Evolutionary conservation across 225 moss, liverwort and hornwort genomes (phyloP).

Genomic region (Marchantia polymorpha): DNA sequence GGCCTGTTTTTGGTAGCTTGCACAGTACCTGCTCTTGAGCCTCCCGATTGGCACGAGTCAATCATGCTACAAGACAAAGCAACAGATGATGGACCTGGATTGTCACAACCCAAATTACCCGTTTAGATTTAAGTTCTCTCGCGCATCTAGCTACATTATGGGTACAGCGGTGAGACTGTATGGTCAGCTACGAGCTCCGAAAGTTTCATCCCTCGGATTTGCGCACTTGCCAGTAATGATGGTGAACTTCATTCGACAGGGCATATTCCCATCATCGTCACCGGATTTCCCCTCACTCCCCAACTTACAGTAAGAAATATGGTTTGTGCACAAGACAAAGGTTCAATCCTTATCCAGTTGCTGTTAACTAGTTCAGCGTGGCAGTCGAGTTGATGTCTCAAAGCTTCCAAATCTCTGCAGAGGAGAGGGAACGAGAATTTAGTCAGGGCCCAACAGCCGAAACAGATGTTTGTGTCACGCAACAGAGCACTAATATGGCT

Average conservation of each 20-base stretch:
- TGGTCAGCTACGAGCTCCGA: background rate
- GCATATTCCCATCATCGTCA: background rate
- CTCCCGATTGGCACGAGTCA: background rate
- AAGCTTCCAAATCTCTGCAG: background rate
- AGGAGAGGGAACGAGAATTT: background rate
- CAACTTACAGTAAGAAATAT: background rate
- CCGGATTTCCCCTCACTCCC: background rate
- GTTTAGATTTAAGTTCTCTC: background rate
- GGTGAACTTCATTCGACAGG: background rate
- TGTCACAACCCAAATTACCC: background rate
- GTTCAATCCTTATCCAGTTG: background rate
- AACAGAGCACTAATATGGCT: background rate
- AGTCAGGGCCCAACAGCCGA: background rate
- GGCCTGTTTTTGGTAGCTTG: conserved; percentile 1
- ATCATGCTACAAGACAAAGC: conserved; percentile 4
- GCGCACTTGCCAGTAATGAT: background rate
- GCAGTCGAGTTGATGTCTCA: background rate
- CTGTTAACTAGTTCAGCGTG: background rate
- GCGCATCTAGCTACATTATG: background rate
- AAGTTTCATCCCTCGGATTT: background rate
- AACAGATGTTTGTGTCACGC: background rate
- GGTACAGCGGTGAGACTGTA: background rate
- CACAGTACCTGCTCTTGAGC: conserved; percentile 9
- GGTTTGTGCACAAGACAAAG: background rate
- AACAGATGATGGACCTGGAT: background rate